Base-by-base conservation (phyloP, 2,329 filamentous ascomycete genomes). In the Apiospora kogelbergensis region DNA sequence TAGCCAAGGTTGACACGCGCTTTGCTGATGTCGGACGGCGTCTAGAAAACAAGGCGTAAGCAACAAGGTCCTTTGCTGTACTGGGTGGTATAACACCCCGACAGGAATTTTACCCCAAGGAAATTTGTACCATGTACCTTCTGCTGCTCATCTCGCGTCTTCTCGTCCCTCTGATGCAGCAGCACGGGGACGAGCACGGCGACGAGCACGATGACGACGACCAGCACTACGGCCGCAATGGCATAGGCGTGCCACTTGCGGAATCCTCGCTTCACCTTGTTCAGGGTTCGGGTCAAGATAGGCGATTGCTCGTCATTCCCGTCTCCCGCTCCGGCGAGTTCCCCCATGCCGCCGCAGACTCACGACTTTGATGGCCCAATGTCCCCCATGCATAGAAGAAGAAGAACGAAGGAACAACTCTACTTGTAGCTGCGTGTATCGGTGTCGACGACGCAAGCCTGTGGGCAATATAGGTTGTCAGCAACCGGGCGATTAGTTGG, bases 1-100 rank as follows among this genome's bases (percentile, higher is more conserved):
- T 86, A 85, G 37, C 80, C 81, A 26, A 86, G 78, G 70, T 85
- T 79, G 63, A 82, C 75, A 20, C 74, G 72, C 15, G 75, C 71
- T 2, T 24, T 68, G 40, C 33, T 46, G 24, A 53, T 64, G 26
- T 69, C 10, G 63, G 72, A 30, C 7, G 65, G 65, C 9, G 69
- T 71, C 73, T 60, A n/a, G n/a, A n/a, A 37, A 37, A 13, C 10
- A n/a, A 1, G 26, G 20, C 30, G 17, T 57, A 30, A 33, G 30
- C 37, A 37, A 37, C 10, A 13, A 9, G 2, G 17, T n/a, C 1
- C 6, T 20, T n/a, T 37, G 48, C 11, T 17, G 20, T 37, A 37
- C 5, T 42, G 9, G 11, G 11, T 15, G 40, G 3, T 42, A 11
- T 24, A 48, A 24, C 10, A 30, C 46, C 30, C 1, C 24, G 46